A percentile compares a stretch with the other conserved stretches of the same genome.
These are phyloP conservation scores for Coniferiporia sulphurascens DNA, from an alignment of 1,284 basidiomycete species.

Conservation along the genomic window DNA sequence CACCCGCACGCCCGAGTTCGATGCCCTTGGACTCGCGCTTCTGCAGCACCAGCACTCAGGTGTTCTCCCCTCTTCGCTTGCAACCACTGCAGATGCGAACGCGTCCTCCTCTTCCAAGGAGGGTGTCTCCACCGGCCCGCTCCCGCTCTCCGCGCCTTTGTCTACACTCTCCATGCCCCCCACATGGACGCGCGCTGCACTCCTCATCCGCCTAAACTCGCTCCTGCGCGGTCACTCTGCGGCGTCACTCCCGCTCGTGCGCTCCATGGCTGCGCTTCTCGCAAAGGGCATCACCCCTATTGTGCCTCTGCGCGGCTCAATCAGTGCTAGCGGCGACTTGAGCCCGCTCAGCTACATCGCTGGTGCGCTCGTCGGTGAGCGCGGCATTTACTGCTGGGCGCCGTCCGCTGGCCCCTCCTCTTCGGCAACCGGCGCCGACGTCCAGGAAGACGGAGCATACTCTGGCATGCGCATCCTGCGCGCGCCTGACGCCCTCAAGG, in stretches of 20 bases:
- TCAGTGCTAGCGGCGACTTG: conserved; percentile 79
- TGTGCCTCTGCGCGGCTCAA: conserved; percentile 79
- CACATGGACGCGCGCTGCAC: conserved; percentile 86
- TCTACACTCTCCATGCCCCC: conserved; percentile 79
- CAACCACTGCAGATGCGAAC: conserved; percentile 8
- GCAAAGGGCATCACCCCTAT: conserved; percentile 72
- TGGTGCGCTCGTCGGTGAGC: conserved; percentile 72
- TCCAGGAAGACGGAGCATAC: conserved; percentile 34
- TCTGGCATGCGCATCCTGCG: conserved; percentile 49
- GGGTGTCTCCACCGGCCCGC: conserved; percentile 27
- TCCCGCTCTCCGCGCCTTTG: conserved; percentile 65
- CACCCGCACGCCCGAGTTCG: conserved; percentile 66
- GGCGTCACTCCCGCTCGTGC: conserved; percentile 75
- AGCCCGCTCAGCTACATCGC: conserved; percentile 84
- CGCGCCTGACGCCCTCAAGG: conserved; percentile 61
- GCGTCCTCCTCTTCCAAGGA: conserved; percentile 41
- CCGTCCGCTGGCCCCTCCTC: not conserved
- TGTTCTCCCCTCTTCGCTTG: conserved; percentile 49
- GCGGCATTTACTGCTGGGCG: conserved; percentile 67
- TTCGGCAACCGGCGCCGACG: conserved; percentile 38
- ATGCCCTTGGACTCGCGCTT: conserved; percentile 69
- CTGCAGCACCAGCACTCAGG: conserved; percentile 78
- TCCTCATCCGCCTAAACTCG: conserved; percentile 83
- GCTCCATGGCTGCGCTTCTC: conserved; percentile 74
- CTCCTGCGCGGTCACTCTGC: conserved; percentile 86